Evolutionary conservation across 2,329 filamentous ascomycete species (phyloP).

Genomic region (Aspergillus sp.): DNA sequence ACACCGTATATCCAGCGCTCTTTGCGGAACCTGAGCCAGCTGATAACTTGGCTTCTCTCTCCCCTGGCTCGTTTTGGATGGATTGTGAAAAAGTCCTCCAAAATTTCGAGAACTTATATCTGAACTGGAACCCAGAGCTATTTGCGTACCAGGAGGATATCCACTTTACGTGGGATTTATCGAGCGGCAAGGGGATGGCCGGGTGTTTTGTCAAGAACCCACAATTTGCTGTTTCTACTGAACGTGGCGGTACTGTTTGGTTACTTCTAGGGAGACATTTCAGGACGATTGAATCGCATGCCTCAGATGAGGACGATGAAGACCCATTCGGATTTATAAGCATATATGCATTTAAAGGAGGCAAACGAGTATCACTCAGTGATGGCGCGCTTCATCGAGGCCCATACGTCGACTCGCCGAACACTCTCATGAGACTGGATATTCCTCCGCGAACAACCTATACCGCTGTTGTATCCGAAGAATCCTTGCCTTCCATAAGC

Average conservation of each 20-base stretch:
- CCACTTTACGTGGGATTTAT: constrained; percentile 82
- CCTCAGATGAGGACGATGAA: constrained; percentile 33
- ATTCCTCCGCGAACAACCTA: constrained; percentile 53
- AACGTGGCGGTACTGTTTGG: constrained; percentile 68
- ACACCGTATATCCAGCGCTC: constrained; percentile 42
- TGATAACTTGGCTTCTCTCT: constrained; percentile 26
- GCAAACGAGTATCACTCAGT: constrained; percentile 70
- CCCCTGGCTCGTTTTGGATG: constrained; percentile 90
- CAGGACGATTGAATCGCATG: constrained; percentile 51
- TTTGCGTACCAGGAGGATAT: constrained; percentile 82
- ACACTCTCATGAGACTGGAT: constrained; percentile 78
- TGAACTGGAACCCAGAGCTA: constrained; percentile 92
- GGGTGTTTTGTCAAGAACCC: constrained; percentile 71
- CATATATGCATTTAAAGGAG: constrained; percentile 73
- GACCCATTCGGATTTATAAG: constrained; percentile 77
- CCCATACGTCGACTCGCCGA: constrained; percentile 91
- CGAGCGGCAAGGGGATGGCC: constrained; percentile 55
- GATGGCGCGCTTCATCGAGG: constrained; percentile 71
- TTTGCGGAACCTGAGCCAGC: constrained; percentile 11
- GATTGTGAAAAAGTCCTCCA: constrained; percentile 82
- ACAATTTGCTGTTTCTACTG: constrained; percentile 57
- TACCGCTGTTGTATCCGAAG: constrained; percentile 72
- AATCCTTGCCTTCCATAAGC: constrained; percentile 68
- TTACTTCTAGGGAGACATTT: constrained; percentile 86
- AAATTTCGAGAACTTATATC: constrained; percentile 91